These are phyloP conservation scores for Lentinula detonsa DNA, from an alignment of 768 basidiomycete genomes.

Conservation along the genomic window DNA sequence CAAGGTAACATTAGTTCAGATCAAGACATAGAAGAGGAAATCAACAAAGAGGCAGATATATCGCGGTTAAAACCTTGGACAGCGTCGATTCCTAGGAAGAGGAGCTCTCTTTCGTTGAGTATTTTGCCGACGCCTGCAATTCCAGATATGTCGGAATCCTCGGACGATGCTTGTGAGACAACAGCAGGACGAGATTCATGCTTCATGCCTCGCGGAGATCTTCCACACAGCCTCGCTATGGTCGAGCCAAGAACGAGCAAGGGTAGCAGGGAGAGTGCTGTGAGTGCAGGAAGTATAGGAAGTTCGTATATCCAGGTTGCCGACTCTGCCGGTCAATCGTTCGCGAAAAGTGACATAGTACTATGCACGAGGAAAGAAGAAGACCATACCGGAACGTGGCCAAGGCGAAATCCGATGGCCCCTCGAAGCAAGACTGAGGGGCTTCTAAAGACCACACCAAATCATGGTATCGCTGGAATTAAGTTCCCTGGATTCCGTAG, in stretches of 20 bases:
- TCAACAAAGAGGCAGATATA: neutral
- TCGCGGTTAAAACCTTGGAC: slow-evolving; percentile 2
- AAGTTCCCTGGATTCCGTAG: neutral
- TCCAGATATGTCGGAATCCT: neutral
- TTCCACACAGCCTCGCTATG: neutral
- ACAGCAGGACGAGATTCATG: neutral
- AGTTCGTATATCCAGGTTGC: neutral
- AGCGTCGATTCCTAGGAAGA: neutral
- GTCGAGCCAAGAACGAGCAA: neutral
- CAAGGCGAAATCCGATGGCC: neutral
- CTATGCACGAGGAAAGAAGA: neutral
- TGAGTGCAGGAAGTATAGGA: slow-evolving; percentile 1
- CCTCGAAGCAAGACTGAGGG: neutral
- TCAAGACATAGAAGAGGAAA: neutral
- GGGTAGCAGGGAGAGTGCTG: neutral
- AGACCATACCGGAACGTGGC: neutral
- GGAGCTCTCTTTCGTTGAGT: slow-evolving; percentile 2
- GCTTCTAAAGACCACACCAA: neutral
- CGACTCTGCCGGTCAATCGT: neutral
- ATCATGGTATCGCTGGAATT: neutral
- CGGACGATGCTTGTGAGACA: neutral
- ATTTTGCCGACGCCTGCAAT: neutral
- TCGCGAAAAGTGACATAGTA: neutral
- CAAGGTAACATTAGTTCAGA: neutral
- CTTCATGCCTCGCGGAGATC: neutral